Evolutionary conservation across 768 basidiomycete species (phyloP), one percentile per base, ranked within the genome.

Genomic region (Dictyophora rubrovolvata): DNA sequence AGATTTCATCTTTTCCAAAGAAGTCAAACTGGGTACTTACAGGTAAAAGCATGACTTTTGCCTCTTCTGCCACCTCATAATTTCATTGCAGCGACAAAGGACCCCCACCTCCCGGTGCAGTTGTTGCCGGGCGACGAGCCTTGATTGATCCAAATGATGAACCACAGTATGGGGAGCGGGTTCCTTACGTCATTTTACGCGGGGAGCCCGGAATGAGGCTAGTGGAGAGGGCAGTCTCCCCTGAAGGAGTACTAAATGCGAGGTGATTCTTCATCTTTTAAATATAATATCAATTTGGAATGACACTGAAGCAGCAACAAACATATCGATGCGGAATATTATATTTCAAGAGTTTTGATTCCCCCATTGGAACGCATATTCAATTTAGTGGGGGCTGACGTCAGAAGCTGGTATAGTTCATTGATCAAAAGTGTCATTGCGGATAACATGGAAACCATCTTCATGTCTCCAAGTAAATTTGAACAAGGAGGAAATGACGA

Each of bases 1-100:
- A 64, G 94, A 98, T 68, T 96, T 96, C 65, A 86, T 93, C 36
- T 93, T 97, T 63, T 85, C 95, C 0, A 95, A 95, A 68, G 91
- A 94, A 71, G 93, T 98, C 28, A 85, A 75, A 65, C 79, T 98
- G 78, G 96, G 96, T 12, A 89, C 87, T 0, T 98, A 98, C 68
- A 93, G 88, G 93, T 89, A 55, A 53, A 73, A 63, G 17, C 16
- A 11, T n/a, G 23, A 28, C 46, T 56, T 36, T 53, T 34, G 42
- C 50, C 12, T 56, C 20, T 53, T 55, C 11, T 49, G 42, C 22
- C 42, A 36, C 34, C 48, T 50, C 23, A 16, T 16, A 10, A 22
- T 51, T 36, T 37, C 46, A n/a, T 48, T 11, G 11, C 20, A 97
- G 95, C 62, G 91, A 93, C 55, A 85, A 83, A 62, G 85, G 75